phyloP scores from a whole-genome alignment of 306 rosid genomes.

The Glycine latifolia region DNA sequence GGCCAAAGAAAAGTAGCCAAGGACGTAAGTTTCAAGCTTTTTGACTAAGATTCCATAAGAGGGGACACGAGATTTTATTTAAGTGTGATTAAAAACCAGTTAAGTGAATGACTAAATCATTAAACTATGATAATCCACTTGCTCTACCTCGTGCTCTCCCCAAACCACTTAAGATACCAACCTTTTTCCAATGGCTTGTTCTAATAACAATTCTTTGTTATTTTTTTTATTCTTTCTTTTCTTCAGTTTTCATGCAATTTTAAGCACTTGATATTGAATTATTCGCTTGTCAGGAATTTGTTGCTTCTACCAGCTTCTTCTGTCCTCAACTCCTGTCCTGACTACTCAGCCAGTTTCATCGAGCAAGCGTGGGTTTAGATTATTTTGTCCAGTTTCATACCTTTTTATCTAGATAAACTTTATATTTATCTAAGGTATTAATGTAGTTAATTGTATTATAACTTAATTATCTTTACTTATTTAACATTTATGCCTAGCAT shows the following conservation, averaged over 20 bases:
- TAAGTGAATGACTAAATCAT: conserved; percentile 9
- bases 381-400: neutral
- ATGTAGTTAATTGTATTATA: too few relatives aligned
- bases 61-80: conserved; percentile 1
- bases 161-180: neutral
- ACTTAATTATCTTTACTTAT: neutral
- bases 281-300: conserved; percentile 38
- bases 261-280: conserved; percentile 48
- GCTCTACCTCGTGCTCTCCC: conserved; percentile 76
- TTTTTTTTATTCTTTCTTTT: conserved; percentile 34
- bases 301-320: conserved; percentile 34
- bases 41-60: conserved; percentile 67
- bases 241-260: conserved; percentile 38
- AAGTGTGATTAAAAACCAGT: conserved; percentile 28
- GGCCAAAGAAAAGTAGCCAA: neutral
- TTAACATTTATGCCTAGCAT: neutral
- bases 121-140: conserved; percentile 61
- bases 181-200: neutral
- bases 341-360: neutral
- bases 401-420: too few relatives aligned
- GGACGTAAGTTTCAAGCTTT: conserved; percentile 59
- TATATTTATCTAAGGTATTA: too few relatives aligned
- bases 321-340: too few relatives aligned
- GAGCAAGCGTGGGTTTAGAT: neutral
- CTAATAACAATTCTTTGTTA: too few relatives aligned